Percentiles rank a stretch among this genome's conserved stretches.
Evolutionary conservation across 192 early-diverging fungal genomes (phyloP).

Genomic region (Spinellus fusiger): DNA sequence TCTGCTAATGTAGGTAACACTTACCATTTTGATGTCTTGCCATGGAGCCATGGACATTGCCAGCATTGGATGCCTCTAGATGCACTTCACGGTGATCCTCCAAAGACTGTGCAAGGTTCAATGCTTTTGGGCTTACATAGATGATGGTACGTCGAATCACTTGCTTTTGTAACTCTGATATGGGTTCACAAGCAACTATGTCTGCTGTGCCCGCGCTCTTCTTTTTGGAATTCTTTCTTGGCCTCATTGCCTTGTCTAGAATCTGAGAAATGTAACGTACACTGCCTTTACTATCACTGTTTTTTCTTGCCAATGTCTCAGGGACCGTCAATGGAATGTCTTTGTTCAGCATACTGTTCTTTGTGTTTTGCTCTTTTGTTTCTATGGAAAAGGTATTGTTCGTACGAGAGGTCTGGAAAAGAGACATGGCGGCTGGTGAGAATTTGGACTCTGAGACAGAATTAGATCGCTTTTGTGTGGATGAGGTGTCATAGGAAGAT

Average conservation of each 20-base stretch:
- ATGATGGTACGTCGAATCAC: conserved; percentile 31
- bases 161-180: background rate
- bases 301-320: background rate
- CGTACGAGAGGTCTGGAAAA: conserved; percentile 1
- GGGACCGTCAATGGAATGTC: too few relatives aligned
- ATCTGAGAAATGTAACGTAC: background rate
- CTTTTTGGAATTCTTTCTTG: background rate
- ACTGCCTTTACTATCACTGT: background rate
- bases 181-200: background rate
- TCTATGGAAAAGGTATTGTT: background rate
- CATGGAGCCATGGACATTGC: too few relatives aligned
- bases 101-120: background rate
- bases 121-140: conserved; percentile 20
- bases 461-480: background rate
- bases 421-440: conserved; percentile 12
- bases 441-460: background rate
- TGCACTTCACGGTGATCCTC: background rate
- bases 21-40: too few relatives aligned
- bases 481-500: background rate
- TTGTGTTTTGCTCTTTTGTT: background rate
- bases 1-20: too few relatives aligned
- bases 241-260: background rate
- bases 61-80: background rate
- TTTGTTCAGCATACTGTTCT: background rate
- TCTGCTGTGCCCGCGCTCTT: background rate